Percentiles rank a stretch among this genome's conserved stretches.
Evolutionary conservation across 768 basidiomycete genomes (phyloP).

Genomic region (Leucogyrophana mollusca): DNA sequence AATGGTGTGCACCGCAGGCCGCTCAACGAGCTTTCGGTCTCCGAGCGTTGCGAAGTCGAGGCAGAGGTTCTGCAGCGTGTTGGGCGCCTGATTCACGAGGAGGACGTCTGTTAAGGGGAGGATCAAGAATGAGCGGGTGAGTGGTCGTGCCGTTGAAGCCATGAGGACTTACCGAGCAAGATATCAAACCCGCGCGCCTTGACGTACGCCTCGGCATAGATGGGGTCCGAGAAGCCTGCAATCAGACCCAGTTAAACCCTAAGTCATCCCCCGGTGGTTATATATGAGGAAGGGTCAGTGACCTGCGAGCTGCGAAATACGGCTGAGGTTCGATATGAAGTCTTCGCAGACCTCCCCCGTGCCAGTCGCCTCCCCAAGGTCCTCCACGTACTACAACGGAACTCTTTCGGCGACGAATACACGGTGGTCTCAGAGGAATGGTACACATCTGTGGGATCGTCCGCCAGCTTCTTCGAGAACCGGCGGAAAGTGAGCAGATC

Average conservation of each 20-base stretch:
- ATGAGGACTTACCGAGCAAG: conserved; percentile 59
- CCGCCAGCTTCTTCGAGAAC: conserved; percentile 87
- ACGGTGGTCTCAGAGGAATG: background rate
- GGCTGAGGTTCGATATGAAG: conserved; percentile 90
- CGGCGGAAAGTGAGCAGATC: conserved; percentile 91
- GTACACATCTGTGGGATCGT: conserved; percentile 73
- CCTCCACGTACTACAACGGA: conserved; percentile 72
- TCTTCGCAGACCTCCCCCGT: conserved; percentile 81
- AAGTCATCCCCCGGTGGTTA: too few species aligned
- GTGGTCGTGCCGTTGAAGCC: too few species aligned
- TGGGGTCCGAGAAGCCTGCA: conserved; percentile 93
- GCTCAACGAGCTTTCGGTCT: conserved; percentile 94
- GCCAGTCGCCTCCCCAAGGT: conserved; percentile 88
- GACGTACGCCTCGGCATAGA: conserved; percentile 97
- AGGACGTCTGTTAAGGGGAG: conserved; percentile 85
- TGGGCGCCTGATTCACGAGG: conserved; percentile 91
- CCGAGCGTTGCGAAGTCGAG: conserved; percentile 97
- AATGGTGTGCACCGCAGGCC: conserved; percentile 90
- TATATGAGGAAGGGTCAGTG: conserved; percentile 11
- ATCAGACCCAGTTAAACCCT: too few species aligned
- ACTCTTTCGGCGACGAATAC: conserved; percentile 2
- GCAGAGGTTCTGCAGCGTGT: conserved; percentile 95
- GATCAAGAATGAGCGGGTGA: too few species aligned
- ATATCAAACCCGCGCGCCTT: conserved; percentile 99
- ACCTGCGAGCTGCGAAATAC: conserved; percentile 94